Base-by-base conservation (phyloP, 1,139 yeast species). In the Casaregolazyma lundiana region DNA sequence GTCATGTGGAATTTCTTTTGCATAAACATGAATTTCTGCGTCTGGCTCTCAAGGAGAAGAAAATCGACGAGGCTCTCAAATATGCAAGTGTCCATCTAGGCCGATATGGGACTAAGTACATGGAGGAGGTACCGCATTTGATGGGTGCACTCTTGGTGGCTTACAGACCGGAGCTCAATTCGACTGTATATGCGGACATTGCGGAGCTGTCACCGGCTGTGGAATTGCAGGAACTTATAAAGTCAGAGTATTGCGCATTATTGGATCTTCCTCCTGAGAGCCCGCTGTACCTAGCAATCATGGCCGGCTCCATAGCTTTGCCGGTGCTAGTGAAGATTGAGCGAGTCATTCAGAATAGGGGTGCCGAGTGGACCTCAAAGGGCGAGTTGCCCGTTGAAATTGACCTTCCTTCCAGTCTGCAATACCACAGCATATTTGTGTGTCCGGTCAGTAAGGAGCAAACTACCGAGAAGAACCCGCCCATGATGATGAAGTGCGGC, bases 361-460 rank as follows among this genome's bases (percentile, higher is more conserved):
- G 68, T 32, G 71, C 80, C 6, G 81, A 75, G 50, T 78, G 84
- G 84, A 70, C 80, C 1, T 69, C 79, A 0, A 61, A 66, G 30
- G 70, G 75, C 51, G 85, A 81, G 60, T 60, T 81, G 24, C 85
- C 86, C 2, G 77, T 80, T 45, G 84, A 78, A 50, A 72, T 79
- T 35, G 72, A 73, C 24, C 62, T 81, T 22, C 86, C 87, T 0
- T 62, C 64, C 0, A 65, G 65, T 26, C 62, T 78, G 42, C 70
- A 70, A 42, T 85, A 80, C 65, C 97, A 89, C 64, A 87, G 95
- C 0, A 81, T 89, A 2, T 89, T 88, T 64, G 89, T 88, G 3
- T 89, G 97, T 63, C 97, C 97, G 0, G 90, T 89, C 1, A 77
- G 92, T 6, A 85, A 87, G 63, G 96, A 88, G 56, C 96, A 90